Base-by-base conservation (phyloP, 257 asterid species). In the Ilex aquifolium region DNA sequence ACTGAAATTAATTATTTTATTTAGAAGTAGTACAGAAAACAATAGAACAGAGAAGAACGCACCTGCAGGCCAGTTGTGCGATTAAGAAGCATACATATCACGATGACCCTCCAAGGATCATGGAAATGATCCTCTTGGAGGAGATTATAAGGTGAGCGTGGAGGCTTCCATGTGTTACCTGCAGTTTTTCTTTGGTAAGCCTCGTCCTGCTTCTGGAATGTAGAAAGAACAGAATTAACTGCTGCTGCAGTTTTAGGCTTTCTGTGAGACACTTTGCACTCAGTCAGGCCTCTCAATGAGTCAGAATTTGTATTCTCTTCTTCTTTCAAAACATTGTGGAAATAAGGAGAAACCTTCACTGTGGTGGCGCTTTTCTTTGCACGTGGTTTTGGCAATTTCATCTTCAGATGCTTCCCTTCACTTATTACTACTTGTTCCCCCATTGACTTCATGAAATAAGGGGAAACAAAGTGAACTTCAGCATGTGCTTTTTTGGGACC, bases 31-130 rank as follows among this genome's bases (percentile, higher is more conserved):
- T 36, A 53, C 4, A 2, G 31, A 53, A 14, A 15, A 53, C 27
- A 15, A 53, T 7, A 21, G 15, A 14, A 53, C 14, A 14, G 31
- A 49, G 10, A 49, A 11, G 17, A 49, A 0, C 57, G 15, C 15
- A 85, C 97, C 95, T 91, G 95, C 29, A n/a, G 13, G 44, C 98
- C 98, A 59, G 83, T 74, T 17, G 95, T 88, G 67, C 59, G 70
- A 82, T 91, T 91, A 60, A 91, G 94, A 72, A 91, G 91, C 83
- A 88, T 86, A 61, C 98, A 91, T 73, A 91, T 91, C 44, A 91
- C 81, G 76, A 91, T 74, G 60, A 91, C 96, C 79, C 95, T 86
- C 96, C 98, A 91, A 46, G 98, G 98, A 88, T 91, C 96, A 71
- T 80, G 83, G 11, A 73, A 72, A 60, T 91, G 96, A 66, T 88